These are phyloP conservation scores for Magnusiomyces ingens DNA, from an alignment of 1,139 yeast species.

Conservation along the genomic window DNA sequence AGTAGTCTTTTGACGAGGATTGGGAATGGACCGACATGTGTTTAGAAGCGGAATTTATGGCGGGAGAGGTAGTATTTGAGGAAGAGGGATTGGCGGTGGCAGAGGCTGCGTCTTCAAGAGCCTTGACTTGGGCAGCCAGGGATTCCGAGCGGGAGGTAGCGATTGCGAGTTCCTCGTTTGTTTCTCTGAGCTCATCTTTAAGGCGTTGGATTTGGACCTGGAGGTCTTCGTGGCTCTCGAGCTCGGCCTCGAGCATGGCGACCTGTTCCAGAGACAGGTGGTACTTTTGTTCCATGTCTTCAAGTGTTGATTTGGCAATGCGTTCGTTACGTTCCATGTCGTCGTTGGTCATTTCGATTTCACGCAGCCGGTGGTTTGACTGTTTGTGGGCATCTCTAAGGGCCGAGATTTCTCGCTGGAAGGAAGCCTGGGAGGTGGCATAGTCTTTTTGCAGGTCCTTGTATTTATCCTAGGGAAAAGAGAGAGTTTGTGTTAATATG, in stretches of 20 bases:
- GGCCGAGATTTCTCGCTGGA: constrained; percentile 26
- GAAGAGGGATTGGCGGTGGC: too few species aligned
- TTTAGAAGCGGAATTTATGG: too few species aligned
- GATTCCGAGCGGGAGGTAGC: constrained; percentile 20
- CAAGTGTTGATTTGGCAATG: constrained; percentile 29
- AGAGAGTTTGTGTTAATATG: background rate
- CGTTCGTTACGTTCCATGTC: constrained; percentile 33
- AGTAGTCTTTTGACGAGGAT: background rate
- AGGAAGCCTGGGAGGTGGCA: constrained; percentile 26
- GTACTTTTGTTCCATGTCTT: constrained; percentile 30
- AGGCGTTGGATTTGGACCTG: constrained; percentile 31
- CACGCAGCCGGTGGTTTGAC: constrained; percentile 30
- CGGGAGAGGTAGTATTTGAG: too few species aligned
- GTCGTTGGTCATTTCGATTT: constrained; percentile 36
- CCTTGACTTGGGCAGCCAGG: constrained; percentile 15
- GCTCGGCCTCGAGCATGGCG: constrained; percentile 33
- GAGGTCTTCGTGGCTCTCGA: constrained; percentile 25
- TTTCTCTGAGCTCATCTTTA: constrained; percentile 32
- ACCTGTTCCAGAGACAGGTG: constrained; percentile 30
- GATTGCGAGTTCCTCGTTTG: constrained; percentile 29
- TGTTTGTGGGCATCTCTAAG: constrained; percentile 27
- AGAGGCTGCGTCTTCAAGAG: background rate
- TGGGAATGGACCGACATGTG: background rate
- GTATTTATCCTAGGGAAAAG: constrained; percentile 19
- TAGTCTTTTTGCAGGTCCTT: constrained; percentile 26